These are phyloP conservation scores for Schizophyllum amplum DNA, from an alignment of 1,284 basidiomycete genomes.

Conservation along the genomic window DNA sequence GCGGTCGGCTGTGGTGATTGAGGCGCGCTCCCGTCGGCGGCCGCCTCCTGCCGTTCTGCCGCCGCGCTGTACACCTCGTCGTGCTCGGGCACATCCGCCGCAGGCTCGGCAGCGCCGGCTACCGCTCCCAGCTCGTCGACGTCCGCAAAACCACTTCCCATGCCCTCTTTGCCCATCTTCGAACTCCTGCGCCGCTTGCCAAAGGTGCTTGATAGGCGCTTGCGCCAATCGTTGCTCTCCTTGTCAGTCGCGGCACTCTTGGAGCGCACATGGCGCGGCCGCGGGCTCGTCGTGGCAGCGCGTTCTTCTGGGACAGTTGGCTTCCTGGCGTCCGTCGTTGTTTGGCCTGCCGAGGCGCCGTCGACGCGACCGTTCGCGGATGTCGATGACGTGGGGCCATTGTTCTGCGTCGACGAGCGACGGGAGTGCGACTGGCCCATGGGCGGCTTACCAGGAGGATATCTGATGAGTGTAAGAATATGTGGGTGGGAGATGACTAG, in stretches of 20 bases:
- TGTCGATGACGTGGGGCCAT: background rate
- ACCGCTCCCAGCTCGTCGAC: background rate
- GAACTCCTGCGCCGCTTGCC: background rate
- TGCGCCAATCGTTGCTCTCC: background rate
- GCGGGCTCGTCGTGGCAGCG: background rate
- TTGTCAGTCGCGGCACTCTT: background rate
- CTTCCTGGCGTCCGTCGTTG: background rate
- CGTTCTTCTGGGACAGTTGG: background rate
- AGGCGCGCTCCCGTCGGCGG: background rate
- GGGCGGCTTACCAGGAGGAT: background rate
- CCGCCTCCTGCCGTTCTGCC: background rate
- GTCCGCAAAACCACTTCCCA: background rate
- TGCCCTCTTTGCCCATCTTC: background rate
- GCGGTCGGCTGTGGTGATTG: background rate
- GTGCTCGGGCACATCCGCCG: background rate
- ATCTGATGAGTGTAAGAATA: background rate
- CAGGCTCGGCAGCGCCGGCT: background rate
- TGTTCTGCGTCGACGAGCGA: background rate
- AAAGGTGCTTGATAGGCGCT: background rate
- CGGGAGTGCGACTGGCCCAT: background rate
- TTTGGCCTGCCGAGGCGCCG: no score
- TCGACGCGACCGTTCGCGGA: background rate
- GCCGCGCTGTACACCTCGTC: background rate
- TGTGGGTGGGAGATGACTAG: background rate
- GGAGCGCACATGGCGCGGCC: background rate